phyloP scores from a whole-genome alignment of 805 yeast genomes.

The Hanseniaspora occidentalis region DNA sequence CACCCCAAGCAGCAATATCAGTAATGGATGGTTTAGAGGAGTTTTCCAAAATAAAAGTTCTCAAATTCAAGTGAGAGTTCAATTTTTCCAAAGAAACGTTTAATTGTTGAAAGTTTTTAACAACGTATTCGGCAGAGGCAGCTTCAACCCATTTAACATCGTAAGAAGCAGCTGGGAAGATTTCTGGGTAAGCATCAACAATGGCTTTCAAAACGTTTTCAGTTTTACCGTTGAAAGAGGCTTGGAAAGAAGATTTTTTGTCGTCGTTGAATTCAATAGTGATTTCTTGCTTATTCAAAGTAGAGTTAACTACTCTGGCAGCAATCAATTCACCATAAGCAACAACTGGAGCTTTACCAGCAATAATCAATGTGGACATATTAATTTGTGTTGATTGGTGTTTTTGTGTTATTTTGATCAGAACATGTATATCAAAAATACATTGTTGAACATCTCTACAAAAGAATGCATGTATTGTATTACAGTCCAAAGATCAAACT shows the following conservation, averaged over 20 bases:
- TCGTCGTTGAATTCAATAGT: constrained; percentile 61
- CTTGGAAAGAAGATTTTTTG: constrained; percentile 39
- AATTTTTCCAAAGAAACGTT: constrained; percentile 65
- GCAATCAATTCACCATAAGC: constrained; percentile 74
- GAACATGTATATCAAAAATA: neutral
- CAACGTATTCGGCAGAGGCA: constrained; percentile 53
- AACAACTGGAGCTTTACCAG: constrained; percentile 75
- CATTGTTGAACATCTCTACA: too few species aligned
- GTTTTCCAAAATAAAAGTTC: constrained; percentile 31
- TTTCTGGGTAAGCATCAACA: constrained; percentile 39
- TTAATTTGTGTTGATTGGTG: constrained; percentile 9
- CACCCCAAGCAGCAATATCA: constrained; percentile 89
- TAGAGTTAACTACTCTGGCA: constrained; percentile 55
- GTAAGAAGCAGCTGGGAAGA: constrained; percentile 17
- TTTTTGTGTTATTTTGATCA: constrained; percentile 25
- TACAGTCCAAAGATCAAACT: too few species aligned
- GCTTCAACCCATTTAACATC: constrained; percentile 28
- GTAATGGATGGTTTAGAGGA: constrained; percentile 44
- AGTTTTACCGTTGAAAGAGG: constrained; percentile 35
- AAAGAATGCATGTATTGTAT: too few species aligned
- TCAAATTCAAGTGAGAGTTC: constrained; percentile 73
- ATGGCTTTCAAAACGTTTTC: constrained; percentile 35
- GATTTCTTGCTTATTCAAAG: constrained; percentile 34
- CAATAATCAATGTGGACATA: constrained; percentile 40
- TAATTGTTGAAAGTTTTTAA: constrained; percentile 82